A percentile compares a stretch with the other conserved stretches of the same genome.
These are phyloP conservation scores for Paecilomyces formosus DNA, from an alignment of 2,329 filamentous ascomycete genomes.

Conservation along the genomic window DNA sequence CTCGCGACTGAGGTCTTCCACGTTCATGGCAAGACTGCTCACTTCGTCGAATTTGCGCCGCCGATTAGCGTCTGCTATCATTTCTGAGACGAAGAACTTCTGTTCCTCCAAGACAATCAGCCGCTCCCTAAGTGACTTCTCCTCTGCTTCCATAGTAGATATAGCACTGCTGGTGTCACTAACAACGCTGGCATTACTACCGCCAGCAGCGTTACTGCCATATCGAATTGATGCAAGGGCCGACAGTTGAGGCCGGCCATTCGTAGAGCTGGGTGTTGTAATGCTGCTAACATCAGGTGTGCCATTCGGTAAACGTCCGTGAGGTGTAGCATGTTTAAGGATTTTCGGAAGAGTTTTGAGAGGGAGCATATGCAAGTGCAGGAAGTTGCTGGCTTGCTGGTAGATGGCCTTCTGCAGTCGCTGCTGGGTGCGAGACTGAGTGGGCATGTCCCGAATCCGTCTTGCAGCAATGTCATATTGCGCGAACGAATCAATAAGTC, in stretches of 20 bases:
- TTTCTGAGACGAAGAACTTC: slow-evolving; percentile 77
- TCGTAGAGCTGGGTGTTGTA: slow-evolving; percentile 8
- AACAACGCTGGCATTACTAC: slow-evolving; percentile 45
- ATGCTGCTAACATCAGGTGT: slow-evolving; percentile 15
- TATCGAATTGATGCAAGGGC: slow-evolving; percentile 55
- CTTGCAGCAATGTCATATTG: slow-evolving; percentile 80
- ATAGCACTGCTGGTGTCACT: slow-evolving; percentile 50
- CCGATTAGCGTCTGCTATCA: slow-evolving; percentile 70
- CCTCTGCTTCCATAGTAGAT: slow-evolving; percentile 68
- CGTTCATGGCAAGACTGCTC: slow-evolving; percentile 66
- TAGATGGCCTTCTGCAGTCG: slow-evolving; percentile 76
- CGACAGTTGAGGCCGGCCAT: slow-evolving; percentile 23
- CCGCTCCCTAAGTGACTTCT: slow-evolving; percentile 71
- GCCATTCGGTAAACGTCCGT: slow-evolving; percentile 29
- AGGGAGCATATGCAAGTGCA: slow-evolving; percentile 86
- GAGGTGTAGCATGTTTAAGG: slow-evolving; percentile 53
- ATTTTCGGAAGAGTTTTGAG: slow-evolving; percentile 67
- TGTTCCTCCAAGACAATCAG: slow-evolving; percentile 86
- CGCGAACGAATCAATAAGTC: slow-evolving; percentile 78
- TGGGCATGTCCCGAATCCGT: slow-evolving; percentile 70
- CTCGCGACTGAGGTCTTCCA: slow-evolving; percentile 74
- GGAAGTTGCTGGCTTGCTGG: slow-evolving; percentile 70
- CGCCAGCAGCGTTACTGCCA: slow-evolving; percentile 42
- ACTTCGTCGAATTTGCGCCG: slow-evolving; percentile 82
- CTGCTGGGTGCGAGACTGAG: slow-evolving; percentile 63